Evolutionary conservation across 768 basidiomycete species (phyloP).

Genomic region (Lyophyllum semitale): DNA sequence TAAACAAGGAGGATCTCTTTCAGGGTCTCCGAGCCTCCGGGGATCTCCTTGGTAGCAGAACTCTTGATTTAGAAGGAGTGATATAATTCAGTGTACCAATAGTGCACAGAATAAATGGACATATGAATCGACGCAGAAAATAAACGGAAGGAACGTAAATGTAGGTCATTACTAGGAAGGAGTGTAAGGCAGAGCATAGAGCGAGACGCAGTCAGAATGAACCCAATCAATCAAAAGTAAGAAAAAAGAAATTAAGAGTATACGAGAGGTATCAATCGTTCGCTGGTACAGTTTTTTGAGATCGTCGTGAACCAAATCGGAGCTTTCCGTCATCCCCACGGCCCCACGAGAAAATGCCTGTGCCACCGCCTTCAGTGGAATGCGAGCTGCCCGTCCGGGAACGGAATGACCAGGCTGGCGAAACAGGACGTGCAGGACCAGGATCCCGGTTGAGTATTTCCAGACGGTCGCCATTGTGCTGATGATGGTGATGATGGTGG

Average conservation of each 20-base stretch:
- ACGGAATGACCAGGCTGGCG: constrained; percentile 83
- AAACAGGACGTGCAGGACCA: constrained; percentile 59
- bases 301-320: constrained; percentile 74
- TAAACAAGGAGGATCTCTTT: constrained; percentile 39
- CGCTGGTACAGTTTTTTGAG: constrained; percentile 42
- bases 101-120: constrained; percentile 28
- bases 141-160: constrained; percentile 29
- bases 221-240: constrained; percentile 21
- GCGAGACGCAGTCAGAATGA: constrained; percentile 20
- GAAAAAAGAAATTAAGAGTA: constrained; percentile 11
- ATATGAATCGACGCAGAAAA: constrained; percentile 22
- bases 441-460: constrained; percentile 50
- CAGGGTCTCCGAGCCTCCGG: constrained; percentile 36
- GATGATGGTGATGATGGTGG: constrained; percentile 62
- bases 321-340: constrained; percentile 64
- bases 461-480: constrained; percentile 46
- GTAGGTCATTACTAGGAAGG: constrained; percentile 30
- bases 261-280: constrained; percentile 22
- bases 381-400: constrained; percentile 75
- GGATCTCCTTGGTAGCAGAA: constrained; percentile 43
- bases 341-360: constrained; percentile 70
- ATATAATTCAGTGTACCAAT: constrained; percentile 28
- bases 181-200: constrained; percentile 26
- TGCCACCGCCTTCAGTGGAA: constrained; percentile 61
- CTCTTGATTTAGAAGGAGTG: constrained; percentile 24